Conservation (phyloP, 148 eudicot genomes). For the Dysphania ambrosioides region DNA sequence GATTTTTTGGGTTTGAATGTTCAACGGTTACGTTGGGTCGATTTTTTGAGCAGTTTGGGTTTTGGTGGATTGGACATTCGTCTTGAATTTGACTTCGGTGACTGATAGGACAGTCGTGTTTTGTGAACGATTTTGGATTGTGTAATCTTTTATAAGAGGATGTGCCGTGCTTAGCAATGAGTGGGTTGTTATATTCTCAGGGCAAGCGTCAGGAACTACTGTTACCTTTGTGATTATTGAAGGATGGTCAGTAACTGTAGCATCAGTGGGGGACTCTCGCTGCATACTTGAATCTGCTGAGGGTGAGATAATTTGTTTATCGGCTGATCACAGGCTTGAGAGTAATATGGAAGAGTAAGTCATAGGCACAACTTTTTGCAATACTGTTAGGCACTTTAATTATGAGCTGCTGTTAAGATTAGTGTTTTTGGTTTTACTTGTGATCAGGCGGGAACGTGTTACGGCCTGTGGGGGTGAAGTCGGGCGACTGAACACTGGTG, state of each 20-base stretch:
- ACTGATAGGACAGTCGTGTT: neutral
- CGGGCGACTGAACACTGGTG: constrained; percentile 97
- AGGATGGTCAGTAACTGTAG: constrained; percentile 88
- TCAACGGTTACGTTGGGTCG: neutral
- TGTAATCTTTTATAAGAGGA: neutral
- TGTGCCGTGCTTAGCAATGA: neutral
- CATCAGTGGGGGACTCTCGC: constrained; percentile 96
- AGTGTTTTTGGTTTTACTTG: constrained; percentile 6
- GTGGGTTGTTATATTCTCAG: constrained; percentile 43
- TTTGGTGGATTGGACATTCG: neutral
- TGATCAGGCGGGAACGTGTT: constrained; percentile 80
- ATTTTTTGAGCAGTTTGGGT: neutral
- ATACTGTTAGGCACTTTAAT: constrained; percentile 1
- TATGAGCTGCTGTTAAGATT: neutral
- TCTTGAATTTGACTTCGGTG: constrained; percentile 1
- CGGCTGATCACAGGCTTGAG: constrained; percentile 99
- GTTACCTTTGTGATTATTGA: constrained; percentile 91
- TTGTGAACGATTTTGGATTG: neutral
- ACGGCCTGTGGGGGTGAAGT: constrained; percentile 97
- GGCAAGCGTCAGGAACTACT: constrained; percentile 87
- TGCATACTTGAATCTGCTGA: constrained; percentile 90
- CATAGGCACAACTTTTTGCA: neutral
- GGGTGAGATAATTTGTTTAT: constrained; percentile 66
- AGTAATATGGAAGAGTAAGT: constrained; percentile 79
- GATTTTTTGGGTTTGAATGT: neutral